These are phyloP conservation scores for Rhododendron henanense DNA, from an alignment of 148 eudicot species.

Conservation along the genomic window DNA sequence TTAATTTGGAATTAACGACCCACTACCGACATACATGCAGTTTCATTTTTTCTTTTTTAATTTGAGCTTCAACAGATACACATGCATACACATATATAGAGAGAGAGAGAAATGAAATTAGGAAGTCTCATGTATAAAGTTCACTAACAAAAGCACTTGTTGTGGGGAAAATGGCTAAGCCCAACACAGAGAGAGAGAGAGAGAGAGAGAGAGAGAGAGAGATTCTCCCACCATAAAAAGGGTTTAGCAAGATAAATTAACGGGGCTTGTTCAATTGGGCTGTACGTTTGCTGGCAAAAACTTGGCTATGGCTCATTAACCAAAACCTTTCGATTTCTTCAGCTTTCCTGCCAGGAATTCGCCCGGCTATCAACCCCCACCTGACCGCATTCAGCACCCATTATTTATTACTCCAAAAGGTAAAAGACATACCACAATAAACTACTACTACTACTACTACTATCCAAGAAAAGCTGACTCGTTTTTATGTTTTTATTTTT, in stretches of 20 bases:
- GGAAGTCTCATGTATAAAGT: neutral
- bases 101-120: neutral
- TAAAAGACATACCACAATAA: neutral
- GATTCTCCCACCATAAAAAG: neutral
- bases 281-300: conserved; percentile 12
- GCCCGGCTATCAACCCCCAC: conserved; percentile 50
- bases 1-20: no score
- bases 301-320: conserved; percentile 39
- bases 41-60: no score
- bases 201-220: neutral
- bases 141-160: neutral
- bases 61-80: neutral
- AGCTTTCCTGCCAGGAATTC: conserved; percentile 46
- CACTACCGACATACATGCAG: no score
- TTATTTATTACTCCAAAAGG: no score
- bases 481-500: no score
- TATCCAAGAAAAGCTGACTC: neutral
- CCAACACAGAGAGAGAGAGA: neutral
- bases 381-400: conserved; percentile 13
- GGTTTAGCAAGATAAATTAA: neutral
- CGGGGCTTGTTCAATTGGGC: neutral
- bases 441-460: neutral
- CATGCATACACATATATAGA: neutral
- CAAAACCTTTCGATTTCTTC: conserved; percentile 56
- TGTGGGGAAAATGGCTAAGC: neutral